Evolutionary conservation across 2,329 filamentous ascomycete species (phyloP), one percentile per base, ranked within the genome.

Genomic region (Ophiostoma perfectum): DNA sequence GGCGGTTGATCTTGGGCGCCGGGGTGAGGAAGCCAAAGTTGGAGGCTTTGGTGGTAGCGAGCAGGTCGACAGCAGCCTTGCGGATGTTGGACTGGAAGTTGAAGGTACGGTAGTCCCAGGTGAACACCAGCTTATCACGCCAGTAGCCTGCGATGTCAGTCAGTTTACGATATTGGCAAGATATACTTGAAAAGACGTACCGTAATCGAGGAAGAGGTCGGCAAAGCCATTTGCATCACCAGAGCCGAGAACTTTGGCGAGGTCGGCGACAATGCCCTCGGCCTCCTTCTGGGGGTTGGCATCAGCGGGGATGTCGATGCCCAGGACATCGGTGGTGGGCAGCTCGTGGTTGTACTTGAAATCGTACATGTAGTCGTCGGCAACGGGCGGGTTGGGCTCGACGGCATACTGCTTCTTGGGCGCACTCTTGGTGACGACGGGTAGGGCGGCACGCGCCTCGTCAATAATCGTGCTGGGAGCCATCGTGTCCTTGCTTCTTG

Each of bases 351-450:
- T 79, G 73, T 77, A 78, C 71, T 78, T 77, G 74, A 79, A 79
- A 66, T 78, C 78, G 70, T 79, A 79, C 78, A 79, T 79, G 72
- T 75, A 79, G 70, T 79, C 72, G 69, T 79, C 77, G 4, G 77
- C 77, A 12, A 79, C 76, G 0, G 77, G 77, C 42, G 67, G 67
- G 62, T 68, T 68, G 60, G 66, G 60, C 66, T 67, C 66, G n/a
- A 67, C 9, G 5, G 66, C 66, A 44, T 67, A 67, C 45, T 67
- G 66, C 60, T 64, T 55, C 66, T 67, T 67, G 60, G 66, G 42
- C 16, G 7, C 42, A 14, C 18, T 39, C 44, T 64, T 67, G 66
- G 60, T 55, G 11, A 67, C 66, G 36, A 64, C 60, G 36, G 66
- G 60, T 14, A 64, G 27, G 27, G 27, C 47, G 44, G 60, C 66